Conservation (phyloP, 257 asterid genomes). For the Solanum rostratum region DNA sequence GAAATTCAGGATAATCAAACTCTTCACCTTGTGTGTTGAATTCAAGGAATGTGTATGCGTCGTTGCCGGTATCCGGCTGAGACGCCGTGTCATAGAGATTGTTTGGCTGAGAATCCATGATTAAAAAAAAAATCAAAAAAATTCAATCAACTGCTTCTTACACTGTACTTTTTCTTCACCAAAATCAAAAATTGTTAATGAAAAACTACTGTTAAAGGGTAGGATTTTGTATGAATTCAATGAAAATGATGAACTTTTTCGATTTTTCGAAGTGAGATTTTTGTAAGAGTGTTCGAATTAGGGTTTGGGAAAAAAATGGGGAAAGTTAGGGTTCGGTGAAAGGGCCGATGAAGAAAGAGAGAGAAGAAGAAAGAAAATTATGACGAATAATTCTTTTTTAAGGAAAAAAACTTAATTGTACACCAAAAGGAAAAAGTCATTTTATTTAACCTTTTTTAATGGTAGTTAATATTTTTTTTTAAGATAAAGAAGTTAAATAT, state of each 20-base stretch:
- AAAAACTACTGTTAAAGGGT: not conserved
- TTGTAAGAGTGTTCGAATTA: not conserved
- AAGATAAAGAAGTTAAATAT: not conserved
- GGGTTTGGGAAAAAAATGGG: not conserved
- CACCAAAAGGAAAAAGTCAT: not conserved
- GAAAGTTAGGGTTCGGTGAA: not conserved
- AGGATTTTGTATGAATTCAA: not conserved
- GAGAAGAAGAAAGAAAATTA: not conserved
- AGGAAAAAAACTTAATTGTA: not conserved
- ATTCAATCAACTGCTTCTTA: not conserved
- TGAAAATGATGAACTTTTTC: not conserved
- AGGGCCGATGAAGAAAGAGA: not conserved
- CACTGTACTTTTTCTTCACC: not conserved
- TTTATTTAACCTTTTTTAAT: not conserved
- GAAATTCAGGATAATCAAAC: conserved; percentile 83
- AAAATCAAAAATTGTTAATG: not conserved
- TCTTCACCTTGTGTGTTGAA: conserved; percentile 95
- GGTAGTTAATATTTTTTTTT: not conserved
- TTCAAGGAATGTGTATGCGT: conserved; percentile 84
- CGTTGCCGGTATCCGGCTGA: conserved; percentile 91
- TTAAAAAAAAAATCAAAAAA: not conserved
- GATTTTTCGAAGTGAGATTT: not conserved
- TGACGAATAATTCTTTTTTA: not conserved
- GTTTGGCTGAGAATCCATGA: conserved; percentile 9
- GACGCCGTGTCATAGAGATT: conserved; percentile 89